These are phyloP conservation scores for Hymenoscyphus occultus DNA, from an alignment of 2,329 filamentous ascomycete genomes.

Conservation along the genomic window DNA sequence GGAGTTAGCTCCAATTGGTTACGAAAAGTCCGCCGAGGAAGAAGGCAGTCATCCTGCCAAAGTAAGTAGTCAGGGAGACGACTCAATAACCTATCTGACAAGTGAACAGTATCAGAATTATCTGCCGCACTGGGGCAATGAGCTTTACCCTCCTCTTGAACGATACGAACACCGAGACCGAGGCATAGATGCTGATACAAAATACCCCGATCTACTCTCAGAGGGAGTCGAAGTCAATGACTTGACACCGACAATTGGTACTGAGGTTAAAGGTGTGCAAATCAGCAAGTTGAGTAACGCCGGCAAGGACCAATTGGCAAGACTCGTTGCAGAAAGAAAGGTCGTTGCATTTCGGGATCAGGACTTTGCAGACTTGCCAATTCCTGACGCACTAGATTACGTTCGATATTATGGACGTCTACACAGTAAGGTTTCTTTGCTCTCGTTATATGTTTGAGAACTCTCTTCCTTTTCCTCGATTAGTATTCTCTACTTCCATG, in stretches of 20 bases:
- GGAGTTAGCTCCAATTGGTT: slow-evolving; percentile 33
- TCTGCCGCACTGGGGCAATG: slow-evolving; percentile 64
- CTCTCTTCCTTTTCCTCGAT: too few relatives aligned
- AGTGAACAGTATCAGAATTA: slow-evolving; percentile 62
- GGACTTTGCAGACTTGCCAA: slow-evolving; percentile 68
- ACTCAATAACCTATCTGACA: not conserved
- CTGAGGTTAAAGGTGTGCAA: slow-evolving; percentile 69
- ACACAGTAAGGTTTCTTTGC: slow-evolving; percentile 46
- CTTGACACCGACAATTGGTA: slow-evolving; percentile 70
- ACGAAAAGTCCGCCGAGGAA: slow-evolving; percentile 33
- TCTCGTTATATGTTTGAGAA: too few relatives aligned
- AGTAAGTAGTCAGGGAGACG: slow-evolving; percentile 17
- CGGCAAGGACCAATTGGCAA: slow-evolving; percentile 74
- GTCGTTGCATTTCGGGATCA: slow-evolving; percentile 77
- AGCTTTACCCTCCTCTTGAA: slow-evolving; percentile 62
- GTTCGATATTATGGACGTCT: slow-evolving; percentile 76
- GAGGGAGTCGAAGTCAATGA: slow-evolving; percentile 52
- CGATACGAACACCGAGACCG: slow-evolving; percentile 73
- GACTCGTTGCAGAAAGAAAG: slow-evolving; percentile 72
- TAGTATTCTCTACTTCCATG: too few relatives aligned
- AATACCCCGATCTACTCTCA: slow-evolving; percentile 65
- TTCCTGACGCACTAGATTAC: slow-evolving; percentile 65
- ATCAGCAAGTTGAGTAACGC: slow-evolving; percentile 64
- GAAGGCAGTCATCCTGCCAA: slow-evolving; percentile 33
- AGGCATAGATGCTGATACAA: slow-evolving; percentile 69